Evolutionary conservation across 371 early-diverging fungal genomes (phyloP), one percentile per base, ranked within the genome.

Genomic region (Mucor saturninus): DNA sequence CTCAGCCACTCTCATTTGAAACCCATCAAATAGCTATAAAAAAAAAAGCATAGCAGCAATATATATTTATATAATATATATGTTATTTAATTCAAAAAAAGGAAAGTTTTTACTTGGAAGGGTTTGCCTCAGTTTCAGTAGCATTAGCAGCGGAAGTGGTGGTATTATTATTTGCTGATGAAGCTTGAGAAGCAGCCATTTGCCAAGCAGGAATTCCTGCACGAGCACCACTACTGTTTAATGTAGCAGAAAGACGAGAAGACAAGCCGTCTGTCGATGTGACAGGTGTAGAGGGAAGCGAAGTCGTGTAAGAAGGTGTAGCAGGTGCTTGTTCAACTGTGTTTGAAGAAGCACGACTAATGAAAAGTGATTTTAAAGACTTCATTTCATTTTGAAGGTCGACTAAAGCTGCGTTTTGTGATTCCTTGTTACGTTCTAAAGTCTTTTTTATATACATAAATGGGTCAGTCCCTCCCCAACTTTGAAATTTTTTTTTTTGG

Each of bases 311-410:
- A 43, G 63, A 42, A 50, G 76, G 51, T 58, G 70, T 31, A 43
- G 75, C 15, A 37, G 76, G 67, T 50, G 77, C 70, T 49, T 64
- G 69, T 28, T 80, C 80, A 54, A 70, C 43, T 28, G 65, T 51
- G 26, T 59, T 66, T 7, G 73, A 54, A 35, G 60, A 43, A 50
- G 75, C 64, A 38, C 94, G 88, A 67, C 88, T 95, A 58, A 93
- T 69, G 53, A 97, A 69, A 58, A 97, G 81, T 61, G 89, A 90
- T 70, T 96, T 94, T 49, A 97, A 84, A 11, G 93, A 92, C 69
- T 94, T 95, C 77, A 98, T 86, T 74, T 98, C 98, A 21, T 84
- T 83, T 76, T 98, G 97, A 21, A 98, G 81, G 43, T 96, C 95
- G n/a, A 79, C 72, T 69, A 94, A 67, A 10, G 91, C 83, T 15